These are phyloP conservation scores for Neofusicoccum sp. DNA, from an alignment of 2,329 filamentous ascomycete species.

Conservation along the genomic window DNA sequence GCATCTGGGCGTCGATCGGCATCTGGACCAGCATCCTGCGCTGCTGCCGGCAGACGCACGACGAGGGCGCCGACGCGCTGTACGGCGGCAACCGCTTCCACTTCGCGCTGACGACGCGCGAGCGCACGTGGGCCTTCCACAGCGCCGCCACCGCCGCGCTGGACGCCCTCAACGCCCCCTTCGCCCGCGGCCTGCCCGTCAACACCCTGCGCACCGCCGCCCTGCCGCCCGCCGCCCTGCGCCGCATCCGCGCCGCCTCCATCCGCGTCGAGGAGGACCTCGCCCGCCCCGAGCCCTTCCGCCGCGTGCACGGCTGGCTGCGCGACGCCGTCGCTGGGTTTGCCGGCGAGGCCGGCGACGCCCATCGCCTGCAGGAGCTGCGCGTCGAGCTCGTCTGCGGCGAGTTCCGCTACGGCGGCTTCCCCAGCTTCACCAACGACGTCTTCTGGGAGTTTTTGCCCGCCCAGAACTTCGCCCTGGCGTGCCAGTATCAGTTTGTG, in stretches of 20 bases:
- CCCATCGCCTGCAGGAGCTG: slow-evolving; percentile 8
- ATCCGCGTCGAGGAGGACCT: slow-evolving; percentile 16
- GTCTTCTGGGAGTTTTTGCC: slow-evolving; percentile 10
- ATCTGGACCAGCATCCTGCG: slow-evolving; percentile 16
- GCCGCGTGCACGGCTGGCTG: slow-evolving; percentile 16
- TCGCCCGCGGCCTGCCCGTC: slow-evolving; percentile 12
- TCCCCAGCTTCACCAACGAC: slow-evolving; percentile 7
- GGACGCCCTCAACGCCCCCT: background rate
- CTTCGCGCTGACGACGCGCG: slow-evolving; percentile 12
- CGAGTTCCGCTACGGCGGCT: background rate
- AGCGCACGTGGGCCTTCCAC: slow-evolving; percentile 10
- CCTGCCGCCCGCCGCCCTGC: background rate
- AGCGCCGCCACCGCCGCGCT: background rate
- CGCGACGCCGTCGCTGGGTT: background rate
- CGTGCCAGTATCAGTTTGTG: slow-evolving; percentile 17
- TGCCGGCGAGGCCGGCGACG: background rate
- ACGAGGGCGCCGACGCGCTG: slow-evolving; percentile 22
- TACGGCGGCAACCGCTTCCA: slow-evolving; percentile 24
- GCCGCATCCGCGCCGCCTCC: slow-evolving; percentile 2
- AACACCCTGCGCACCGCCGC: slow-evolving; percentile 8
- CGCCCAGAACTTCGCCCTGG: background rate
- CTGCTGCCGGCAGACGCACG: slow-evolving; percentile 22
- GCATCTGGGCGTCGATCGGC: background rate
- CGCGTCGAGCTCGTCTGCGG: slow-evolving; percentile 1
- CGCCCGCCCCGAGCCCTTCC: slow-evolving; percentile 1